Evolutionary conservation across 2,329 filamentous ascomycete species (phyloP), one percentile per base, ranked within the genome.

Genomic region (Remersonia thermophila): DNA sequence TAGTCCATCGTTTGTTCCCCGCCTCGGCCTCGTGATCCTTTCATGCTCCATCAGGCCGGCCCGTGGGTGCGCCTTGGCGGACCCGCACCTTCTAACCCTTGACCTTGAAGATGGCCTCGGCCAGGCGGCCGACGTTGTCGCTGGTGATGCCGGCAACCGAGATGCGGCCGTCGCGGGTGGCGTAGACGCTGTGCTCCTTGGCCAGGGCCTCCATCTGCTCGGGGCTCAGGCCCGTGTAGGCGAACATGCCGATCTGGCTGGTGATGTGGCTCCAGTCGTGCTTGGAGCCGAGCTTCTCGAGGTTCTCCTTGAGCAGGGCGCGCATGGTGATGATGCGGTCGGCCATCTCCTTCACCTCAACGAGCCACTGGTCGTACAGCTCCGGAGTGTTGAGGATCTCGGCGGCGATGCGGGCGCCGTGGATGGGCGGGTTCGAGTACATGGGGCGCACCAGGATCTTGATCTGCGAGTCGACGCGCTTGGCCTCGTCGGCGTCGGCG

Each of bases 251-350:
- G 55, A 98, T 98, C 75, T 93, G 85, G 65, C 73, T 87, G 50
- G 91, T 96, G 65, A 98, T 98, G 72, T 98, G 91, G 60, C 80
- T 83, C 91, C 91, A 98, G 70, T 96, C 84, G 64, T 93, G 85
- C 73, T 86, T 86, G 70, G 83, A 91, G 58, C 89, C 89, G 44
- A 95, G 77, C 63, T 83, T 80, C 75, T 95, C 84, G 38, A 98
- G 78, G 69, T 96, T 93, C 53, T 85, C 75, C 74, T 91, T 93
- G 57, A 98, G 78, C 37, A 94, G 76, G 43, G 83, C 79, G 52
- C 91, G 84, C 91, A 98, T 98, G 62, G 78, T 83, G 65, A 98
- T 96, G 71, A 98, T 98, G 58, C 91, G 87, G 65, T 95, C 86
- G 45, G 91, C 91, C 91, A 98, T 98, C 52, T 72, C 84, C 80